Evolutionary conservation across 1,284 basidiomycete genomes (phyloP), one percentile per base, ranked within the genome.

Genomic region (Ustilago crameri): DNA sequence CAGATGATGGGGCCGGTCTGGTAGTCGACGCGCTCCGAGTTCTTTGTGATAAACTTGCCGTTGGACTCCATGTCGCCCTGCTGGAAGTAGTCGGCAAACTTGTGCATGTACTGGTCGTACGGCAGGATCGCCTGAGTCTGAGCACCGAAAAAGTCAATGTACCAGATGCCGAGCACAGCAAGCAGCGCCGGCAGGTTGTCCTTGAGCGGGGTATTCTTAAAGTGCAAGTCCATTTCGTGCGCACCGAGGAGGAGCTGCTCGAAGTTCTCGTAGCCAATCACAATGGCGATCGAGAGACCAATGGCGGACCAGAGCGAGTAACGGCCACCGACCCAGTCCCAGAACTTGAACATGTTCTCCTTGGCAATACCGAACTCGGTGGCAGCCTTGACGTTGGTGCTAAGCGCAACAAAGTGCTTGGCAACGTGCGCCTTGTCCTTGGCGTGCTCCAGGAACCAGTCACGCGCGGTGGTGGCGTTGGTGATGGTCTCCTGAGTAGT

Each of bases 11-110:
- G 95, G 42, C 95, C 96, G 51, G 95, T 98, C 86, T 98, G 90
- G 86, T 98, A 98, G 86, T 92, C 85, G 20, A 98, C 95, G 51
- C 91, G 90, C 70, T 93, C 87, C 20, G 95, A 95, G 75, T 89
- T 87, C 87, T 98, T 98, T 79, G 95, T 97, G 73, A 97, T 88
- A 65, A 89, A 92, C 87, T 98, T 98, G 67, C 95, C 95, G 85
- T 98, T 98, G 22, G 93, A 96, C 86, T 98, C 95, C 95, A 98
- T 98, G 85, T 98, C 95, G 45, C 95, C 95, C 87, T 98, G 95
- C 85, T 98, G 95, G 92, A 98, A 98, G 88, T 98, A 98, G 86
- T 98, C 95, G 56, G 95, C 95, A 82, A 98, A 98, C 85, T 96
- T 96, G 88, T 96, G 92, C 78, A 98, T 87, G 86, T 98, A 98